A percentile compares a stretch with the other conserved stretches of the same genome.
These are phyloP conservation scores for Linum trigynum DNA, from an alignment of 345 rosid genomes.

Conservation along the genomic window DNA sequence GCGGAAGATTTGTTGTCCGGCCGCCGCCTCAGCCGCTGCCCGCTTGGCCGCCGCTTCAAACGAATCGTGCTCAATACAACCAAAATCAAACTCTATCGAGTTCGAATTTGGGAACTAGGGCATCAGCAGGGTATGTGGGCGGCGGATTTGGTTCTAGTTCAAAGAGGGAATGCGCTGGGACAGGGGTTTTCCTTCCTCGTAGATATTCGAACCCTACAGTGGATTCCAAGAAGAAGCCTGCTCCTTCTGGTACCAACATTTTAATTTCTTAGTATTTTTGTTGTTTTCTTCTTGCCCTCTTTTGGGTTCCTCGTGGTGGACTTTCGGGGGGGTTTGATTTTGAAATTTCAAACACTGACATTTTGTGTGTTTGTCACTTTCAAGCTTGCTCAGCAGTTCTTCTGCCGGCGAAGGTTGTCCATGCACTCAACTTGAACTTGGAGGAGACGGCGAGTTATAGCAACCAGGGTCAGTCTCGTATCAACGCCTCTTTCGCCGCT, in stretches of 20 bases:
- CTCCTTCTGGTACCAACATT: not conserved
- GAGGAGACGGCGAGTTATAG: not conserved
- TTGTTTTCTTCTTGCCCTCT: not conserved
- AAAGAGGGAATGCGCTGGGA: constrained; percentile 17
- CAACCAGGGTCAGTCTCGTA: not conserved
- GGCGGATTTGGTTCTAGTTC: constrained; percentile 3
- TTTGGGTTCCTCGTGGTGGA: not conserved
- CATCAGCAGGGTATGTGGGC: not conserved
- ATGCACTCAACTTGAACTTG: constrained; percentile 17
- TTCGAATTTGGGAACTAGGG: not conserved
- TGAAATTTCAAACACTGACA: not conserved
- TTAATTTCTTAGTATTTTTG: not conserved
- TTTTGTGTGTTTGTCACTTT: not conserved
- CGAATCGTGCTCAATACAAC: not conserved
- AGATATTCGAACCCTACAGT: constrained; percentile 8
- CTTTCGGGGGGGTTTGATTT: not conserved
- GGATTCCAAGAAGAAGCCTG: constrained; percentile 16
- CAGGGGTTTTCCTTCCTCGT: constrained; percentile 31
- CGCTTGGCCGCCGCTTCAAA: not conserved
- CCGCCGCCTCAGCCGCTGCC: not conserved
- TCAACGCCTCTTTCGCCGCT: not conserved
- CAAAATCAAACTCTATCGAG: not conserved
- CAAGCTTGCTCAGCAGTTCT: constrained; percentile 14
- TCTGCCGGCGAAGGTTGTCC: constrained; percentile 16
- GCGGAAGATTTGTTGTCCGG: not conserved